phyloP scores from a whole-genome alignment of 768 basidiomycete genomes.

The Suillus clintonianus region DNA sequence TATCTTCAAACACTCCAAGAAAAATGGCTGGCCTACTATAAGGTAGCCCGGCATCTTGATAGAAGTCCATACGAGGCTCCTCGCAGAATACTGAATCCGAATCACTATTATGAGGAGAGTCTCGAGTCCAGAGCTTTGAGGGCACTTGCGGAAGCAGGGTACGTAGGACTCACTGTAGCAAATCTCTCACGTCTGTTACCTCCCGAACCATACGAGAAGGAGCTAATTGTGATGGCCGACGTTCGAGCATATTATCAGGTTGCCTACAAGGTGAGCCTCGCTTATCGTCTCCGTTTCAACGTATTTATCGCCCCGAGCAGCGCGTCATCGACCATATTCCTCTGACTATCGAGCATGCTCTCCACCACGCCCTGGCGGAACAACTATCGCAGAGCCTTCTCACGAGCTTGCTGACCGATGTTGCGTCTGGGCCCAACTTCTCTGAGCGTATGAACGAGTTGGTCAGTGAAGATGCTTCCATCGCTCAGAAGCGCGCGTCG shows the following conservation, averaged over 20 bases:
- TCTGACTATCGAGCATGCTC: constrained; percentile 45
- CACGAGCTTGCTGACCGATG: constrained; percentile 29
- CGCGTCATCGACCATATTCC: constrained; percentile 59
- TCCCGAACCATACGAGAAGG: constrained; percentile 31
- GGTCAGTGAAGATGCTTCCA: constrained; percentile 47
- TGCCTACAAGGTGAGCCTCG: constrained; percentile 42
- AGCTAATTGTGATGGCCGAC: constrained; percentile 47
- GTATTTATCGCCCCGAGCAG: constrained; percentile 29
- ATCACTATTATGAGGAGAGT: background rate
- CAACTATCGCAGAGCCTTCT: constrained; percentile 39
- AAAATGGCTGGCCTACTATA: constrained; percentile 19
- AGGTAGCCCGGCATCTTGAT: constrained; percentile 14
- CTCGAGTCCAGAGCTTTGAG: constrained; percentile 20
- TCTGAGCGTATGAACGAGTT: constrained; percentile 38
- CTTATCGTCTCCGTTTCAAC: constrained; percentile 1
- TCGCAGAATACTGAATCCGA: too few relatives aligned
- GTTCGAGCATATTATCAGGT: constrained; percentile 53
- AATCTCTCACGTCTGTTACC: constrained; percentile 22
- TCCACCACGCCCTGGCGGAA: constrained; percentile 42
- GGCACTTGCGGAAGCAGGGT: constrained; percentile 34
- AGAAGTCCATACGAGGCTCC: background rate
- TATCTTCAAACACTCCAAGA: constrained; percentile 11
- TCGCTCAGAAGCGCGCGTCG: constrained; percentile 36
- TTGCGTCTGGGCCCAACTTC: constrained; percentile 12
- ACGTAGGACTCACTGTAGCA: constrained; percentile 12